A percentile compares a stretch with the other conserved stretches of the same genome.
Evolutionary conservation across 805 yeast genomes (phyloP).

Genomic region (Wickerhamomyces xylosicus): DNA sequence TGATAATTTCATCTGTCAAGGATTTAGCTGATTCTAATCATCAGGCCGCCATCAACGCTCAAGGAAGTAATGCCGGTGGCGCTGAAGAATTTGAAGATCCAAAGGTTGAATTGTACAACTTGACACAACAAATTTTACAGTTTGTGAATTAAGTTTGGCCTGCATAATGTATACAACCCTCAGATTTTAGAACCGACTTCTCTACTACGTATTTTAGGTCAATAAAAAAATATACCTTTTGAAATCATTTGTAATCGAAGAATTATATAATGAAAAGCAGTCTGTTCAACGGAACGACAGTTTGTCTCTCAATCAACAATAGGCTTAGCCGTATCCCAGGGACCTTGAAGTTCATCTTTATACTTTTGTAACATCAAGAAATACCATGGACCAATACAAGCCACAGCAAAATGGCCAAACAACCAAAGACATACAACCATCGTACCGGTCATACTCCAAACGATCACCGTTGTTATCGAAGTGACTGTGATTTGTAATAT

Average conservation of each 20-base stretch:
- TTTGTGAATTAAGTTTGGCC: conserved; percentile 21
- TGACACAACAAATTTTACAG: conserved; percentile 59
- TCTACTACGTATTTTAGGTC: too few species aligned
- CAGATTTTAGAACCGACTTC: too few species aligned
- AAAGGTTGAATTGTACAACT: conserved; percentile 50
- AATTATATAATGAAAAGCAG: too few species aligned
- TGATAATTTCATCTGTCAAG: conserved; percentile 44
- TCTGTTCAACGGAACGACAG: too few species aligned
- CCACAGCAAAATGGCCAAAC: conserved; percentile 33
- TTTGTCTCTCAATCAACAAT: conserved; percentile 13
- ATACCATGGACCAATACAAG: conserved; percentile 56
- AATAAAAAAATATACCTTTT: too few species aligned
- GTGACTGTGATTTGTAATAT: conserved; percentile 4
- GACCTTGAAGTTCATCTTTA: conserved; percentile 82
- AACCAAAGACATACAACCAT: conserved; percentile 40
- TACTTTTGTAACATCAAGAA: conserved; percentile 65
- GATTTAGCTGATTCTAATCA: conserved; percentile 29
- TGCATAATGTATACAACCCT: too few species aligned
- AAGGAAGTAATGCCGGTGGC: conserved; percentile 20
- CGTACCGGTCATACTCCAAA: conserved; percentile 29
- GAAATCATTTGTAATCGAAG: too few species aligned
- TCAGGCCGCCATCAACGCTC: conserved; percentile 20
- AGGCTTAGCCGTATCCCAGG: conserved; percentile 88
- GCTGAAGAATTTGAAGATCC: conserved; percentile 48
- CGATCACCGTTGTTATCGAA: conserved; percentile 21